Conservation (phyloP, 352 stramenopile species). For the Globisporangium lucens region DNA sequence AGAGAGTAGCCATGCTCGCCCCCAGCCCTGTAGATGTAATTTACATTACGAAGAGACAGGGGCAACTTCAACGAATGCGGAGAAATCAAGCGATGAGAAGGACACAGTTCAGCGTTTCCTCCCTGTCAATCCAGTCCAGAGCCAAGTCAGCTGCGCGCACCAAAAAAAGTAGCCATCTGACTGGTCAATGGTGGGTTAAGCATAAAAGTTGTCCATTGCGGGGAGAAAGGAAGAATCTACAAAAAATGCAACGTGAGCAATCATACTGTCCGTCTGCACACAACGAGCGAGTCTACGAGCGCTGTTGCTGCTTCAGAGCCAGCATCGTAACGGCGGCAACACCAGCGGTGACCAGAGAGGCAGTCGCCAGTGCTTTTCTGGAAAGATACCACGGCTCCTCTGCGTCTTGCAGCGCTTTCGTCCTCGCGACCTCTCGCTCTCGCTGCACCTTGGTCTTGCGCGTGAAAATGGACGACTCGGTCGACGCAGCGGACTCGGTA, state of each 20-base stretch:
- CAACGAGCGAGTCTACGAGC: conserved; percentile 16
- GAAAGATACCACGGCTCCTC: conserved; percentile 63
- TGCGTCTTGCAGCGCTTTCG: conserved; percentile 5
- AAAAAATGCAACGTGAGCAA: conserved; percentile 8
- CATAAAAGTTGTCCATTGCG: conserved; percentile 13
- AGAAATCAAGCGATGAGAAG: conserved; percentile 1
- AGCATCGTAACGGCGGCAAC: conserved; percentile 61
- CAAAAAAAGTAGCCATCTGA: conserved; percentile 1
- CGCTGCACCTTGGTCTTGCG: conserved; percentile 52
- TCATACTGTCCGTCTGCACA: not conserved
- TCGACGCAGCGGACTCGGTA: conserved; percentile 1
- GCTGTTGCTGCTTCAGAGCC: conserved; percentile 51
- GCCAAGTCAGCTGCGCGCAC: conserved; percentile 7
- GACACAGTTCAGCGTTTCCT: conserved; percentile 6
- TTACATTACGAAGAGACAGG: conserved; percentile 11
- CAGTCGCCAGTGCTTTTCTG: conserved; percentile 50
- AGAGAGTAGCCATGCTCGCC: conserved; percentile 2
- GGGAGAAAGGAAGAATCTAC: conserved; percentile 4
- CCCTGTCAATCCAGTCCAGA: not conserved
- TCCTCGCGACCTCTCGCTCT: conserved; percentile 21
- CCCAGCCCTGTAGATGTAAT: conserved; percentile 4
- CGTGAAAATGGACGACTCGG: conserved; percentile 71
- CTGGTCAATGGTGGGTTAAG: not conserved
- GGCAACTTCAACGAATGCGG: conserved; percentile 4
- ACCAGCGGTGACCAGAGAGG: conserved; percentile 66